Evolutionary conservation across 495 filamentous ascomycete genomes (phyloP), one percentile per base, ranked within the genome.

Genomic region (Endocarpon pusillum): DNA sequence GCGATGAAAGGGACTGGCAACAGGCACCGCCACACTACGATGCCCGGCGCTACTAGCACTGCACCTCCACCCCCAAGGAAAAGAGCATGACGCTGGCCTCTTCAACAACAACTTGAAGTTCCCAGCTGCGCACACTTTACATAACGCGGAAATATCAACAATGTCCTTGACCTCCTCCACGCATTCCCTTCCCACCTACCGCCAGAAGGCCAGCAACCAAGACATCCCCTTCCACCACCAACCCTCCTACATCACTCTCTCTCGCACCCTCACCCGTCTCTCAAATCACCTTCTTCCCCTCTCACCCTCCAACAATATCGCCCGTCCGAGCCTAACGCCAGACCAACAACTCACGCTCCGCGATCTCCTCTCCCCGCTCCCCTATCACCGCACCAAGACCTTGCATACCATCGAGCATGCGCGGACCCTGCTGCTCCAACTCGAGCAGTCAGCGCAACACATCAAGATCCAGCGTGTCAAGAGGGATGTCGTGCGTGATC

Each of bases 371-470:
- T 62, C 64, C 20, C 59, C 55, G 28, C 83, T 71, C 40, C 73
- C 73, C 46, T 73, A 69, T 41, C 79, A 89, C 53, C 67, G 82
- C 28, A 67, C 66, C 39, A 74, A 73, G 55, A 43, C 40, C 15
- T 28, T 36, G 10, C 19, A 85, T 73, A 94, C 89, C 46, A 56
- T 94, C 42, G 76, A 80, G 49, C 75, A 83, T 48, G 85, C 85
- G 6, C 74, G 75, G 32, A 66, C 69, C 1, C 69, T 83, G 31
- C 78, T 93, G 27, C 64, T 76, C 20, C 69, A 66, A 35, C 67
- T 92, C 16, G 84, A 94, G 48, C 80, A 82, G 38, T 72, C 76
- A 27, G 68, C 75, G 20, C 56, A 71, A 3, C 47, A 59, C 27
- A 53, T 83, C 40, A 81, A 81, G 52, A 61, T 71, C 14, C 64